These are phyloP conservation scores for Saccharomycopsis malanga DNA, from an alignment of 805 yeast genomes.

Conservation along the genomic window DNA sequence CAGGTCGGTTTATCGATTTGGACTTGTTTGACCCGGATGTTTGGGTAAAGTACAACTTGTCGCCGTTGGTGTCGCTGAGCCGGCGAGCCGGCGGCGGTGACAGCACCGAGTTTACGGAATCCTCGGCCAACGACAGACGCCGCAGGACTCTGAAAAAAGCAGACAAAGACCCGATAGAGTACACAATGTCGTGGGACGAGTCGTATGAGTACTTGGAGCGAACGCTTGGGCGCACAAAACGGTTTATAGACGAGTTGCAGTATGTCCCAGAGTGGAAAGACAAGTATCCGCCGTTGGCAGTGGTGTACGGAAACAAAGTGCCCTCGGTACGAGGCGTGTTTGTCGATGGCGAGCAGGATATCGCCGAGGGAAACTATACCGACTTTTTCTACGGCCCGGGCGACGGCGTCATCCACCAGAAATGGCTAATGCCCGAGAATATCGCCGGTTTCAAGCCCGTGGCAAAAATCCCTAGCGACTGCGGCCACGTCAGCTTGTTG, in stretches of 20 bases:
- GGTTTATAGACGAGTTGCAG: slow-evolving; percentile 49
- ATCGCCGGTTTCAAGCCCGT: slow-evolving; percentile 63
- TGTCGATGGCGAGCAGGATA: slow-evolving; percentile 54
- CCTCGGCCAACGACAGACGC: neutral
- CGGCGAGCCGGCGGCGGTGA: slow-evolving; percentile 19
- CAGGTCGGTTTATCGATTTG: slow-evolving; percentile 51
- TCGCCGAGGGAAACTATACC: slow-evolving; percentile 63
- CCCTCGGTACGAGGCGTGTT: slow-evolving; percentile 82
- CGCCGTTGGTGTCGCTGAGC: slow-evolving; percentile 55
- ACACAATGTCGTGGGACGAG: slow-evolving; percentile 37
- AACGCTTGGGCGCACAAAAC: slow-evolving; percentile 52
- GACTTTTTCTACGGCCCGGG: slow-evolving; percentile 84
- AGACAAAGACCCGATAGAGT: neutral
- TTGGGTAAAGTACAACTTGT: slow-evolving; percentile 71
- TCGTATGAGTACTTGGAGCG: slow-evolving; percentile 58
- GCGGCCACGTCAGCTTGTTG: slow-evolving; percentile 77
- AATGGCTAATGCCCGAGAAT: slow-evolving; percentile 73
- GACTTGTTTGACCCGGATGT: slow-evolving; percentile 76
- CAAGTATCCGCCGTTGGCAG: slow-evolving; percentile 77
- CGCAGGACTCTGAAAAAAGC: neutral
- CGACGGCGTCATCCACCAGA: slow-evolving; percentile 85
- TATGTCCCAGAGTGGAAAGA: slow-evolving; percentile 34
- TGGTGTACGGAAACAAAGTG: slow-evolving; percentile 71
- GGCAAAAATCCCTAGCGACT: slow-evolving; percentile 53
- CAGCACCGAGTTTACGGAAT: neutral